Base-by-base conservation (phyloP, 768 basidiomycete species). In the Gymnopilus dilepis region DNA sequence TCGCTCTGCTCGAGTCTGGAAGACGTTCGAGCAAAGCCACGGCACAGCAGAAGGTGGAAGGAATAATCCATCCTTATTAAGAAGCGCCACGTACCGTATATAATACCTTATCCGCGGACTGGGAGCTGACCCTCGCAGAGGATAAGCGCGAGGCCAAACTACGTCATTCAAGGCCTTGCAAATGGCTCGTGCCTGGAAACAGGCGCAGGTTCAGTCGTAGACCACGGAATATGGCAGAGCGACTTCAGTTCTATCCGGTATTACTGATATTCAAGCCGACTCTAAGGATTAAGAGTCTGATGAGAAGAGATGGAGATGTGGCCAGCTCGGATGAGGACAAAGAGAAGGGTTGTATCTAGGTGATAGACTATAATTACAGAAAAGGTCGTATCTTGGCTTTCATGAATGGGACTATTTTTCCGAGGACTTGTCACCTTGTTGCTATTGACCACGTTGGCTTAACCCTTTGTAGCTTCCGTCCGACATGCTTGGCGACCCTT, bases 1-100 rank as follows among this genome's bases (percentile, higher is more conserved):
- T 95, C 58, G 90, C 92, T 3, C 78, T 99, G 17, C 84, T 99
- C 24, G 91, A 97, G 91, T 93, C 1, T 99, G 97, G 97, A 97
- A 97, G 79, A 81, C 87, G 1, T 97, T 96, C 71, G 97, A 99
- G 76, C 83, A 92, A 70, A 82, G 83, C 40, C 79, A 93, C 60
- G 97, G 97, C 17, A 82, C 87, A 0, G 74, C 83, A 85, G 45
- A 92, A 91, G 79, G 95, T 99, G 21, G 84, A 96, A 69, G 86
- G 80, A 51, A 92, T 95, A 93, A 92, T 96, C 97, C 1, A 88
- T 94, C 52, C 61, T 64, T 43, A 62, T 63, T 57, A 66, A 66
- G 50, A 65, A 66, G 31, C 67, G 94, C 63, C 84, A 90, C 58
- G 90, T 93, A n/a, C n/a, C n/a, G n/a, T n/a, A 95, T 92, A 74